Conservation (phyloP, 148 eudicot genomes). For the Euryodendron excelsum region DNA sequence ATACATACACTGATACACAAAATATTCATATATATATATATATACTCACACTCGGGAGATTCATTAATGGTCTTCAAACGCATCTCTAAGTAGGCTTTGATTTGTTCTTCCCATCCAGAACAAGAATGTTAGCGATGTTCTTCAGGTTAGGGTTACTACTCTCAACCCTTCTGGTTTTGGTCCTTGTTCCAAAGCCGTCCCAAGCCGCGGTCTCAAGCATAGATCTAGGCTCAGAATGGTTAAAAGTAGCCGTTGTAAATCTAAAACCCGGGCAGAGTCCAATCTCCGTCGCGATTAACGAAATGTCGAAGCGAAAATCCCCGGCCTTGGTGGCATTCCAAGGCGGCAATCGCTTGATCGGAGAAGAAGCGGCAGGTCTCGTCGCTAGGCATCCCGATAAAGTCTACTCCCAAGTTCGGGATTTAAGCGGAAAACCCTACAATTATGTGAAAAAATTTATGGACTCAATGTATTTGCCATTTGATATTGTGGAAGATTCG, state of each 20-base stretch:
- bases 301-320: constrained; percentile 94
- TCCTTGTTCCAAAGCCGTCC: constrained; percentile 32
- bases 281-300: constrained; percentile 89
- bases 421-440: constrained; percentile 60
- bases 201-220: constrained; percentile 79
- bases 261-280: constrained; percentile 84
- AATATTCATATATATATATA: no score
- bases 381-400: constrained; percentile 78
- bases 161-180: constrained; percentile 28
- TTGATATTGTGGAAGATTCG: constrained; percentile 46
- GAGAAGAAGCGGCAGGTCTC: constrained; percentile 78
- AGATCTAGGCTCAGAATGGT: constrained; percentile 97
- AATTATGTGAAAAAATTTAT: constrained; percentile 27
- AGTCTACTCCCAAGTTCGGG: constrained; percentile 75
- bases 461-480: constrained; percentile 50
- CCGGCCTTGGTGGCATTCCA: constrained; percentile 76
- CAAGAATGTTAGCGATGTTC: constrained; percentile 24
- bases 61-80: background rate
- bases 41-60: background rate
- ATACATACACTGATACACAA: no score
- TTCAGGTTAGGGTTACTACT: constrained; percentile 34
- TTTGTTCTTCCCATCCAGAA: background rate
- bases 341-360: constrained; percentile 61
- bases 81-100: background rate
- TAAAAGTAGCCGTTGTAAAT: constrained; percentile 90